phyloP scores from a whole-genome alignment of 139 green algal species.

The Pleodorina starrii region DNA sequence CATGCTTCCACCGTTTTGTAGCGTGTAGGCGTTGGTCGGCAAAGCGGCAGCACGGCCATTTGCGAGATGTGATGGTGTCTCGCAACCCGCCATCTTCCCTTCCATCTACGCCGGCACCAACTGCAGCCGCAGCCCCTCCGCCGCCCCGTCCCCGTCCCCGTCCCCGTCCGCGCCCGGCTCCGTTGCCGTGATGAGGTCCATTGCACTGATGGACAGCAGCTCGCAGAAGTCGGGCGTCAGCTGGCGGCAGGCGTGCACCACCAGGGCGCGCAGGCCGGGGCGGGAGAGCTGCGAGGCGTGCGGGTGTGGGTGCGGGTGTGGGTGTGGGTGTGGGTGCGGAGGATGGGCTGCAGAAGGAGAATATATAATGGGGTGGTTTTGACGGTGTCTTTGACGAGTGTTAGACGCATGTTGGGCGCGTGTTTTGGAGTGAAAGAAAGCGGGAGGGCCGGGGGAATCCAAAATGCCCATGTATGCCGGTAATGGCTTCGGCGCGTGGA shows the following conservation, averaged over 20 bases:
- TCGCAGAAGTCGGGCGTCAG: constrained; percentile 10
- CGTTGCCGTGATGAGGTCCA: constrained; percentile 27
- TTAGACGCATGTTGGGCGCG: background rate
- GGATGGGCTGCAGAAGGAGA: background rate
- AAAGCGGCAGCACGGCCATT: no score
- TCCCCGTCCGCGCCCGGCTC: no score
- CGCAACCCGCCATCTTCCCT: no score
- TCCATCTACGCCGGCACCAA: background rate
- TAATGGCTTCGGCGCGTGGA: background rate
- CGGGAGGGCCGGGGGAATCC: background rate
- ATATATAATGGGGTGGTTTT: background rate
- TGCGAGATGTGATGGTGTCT: no score
- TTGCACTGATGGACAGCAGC: constrained; percentile 26
- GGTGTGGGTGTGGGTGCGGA: background rate
- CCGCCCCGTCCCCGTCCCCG: background rate
- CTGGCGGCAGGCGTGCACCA: constrained; percentile 29
- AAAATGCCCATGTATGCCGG: background rate
- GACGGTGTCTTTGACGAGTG: background rate
- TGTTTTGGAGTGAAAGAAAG: background rate
- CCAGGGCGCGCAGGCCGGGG: background rate
- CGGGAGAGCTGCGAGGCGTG: constrained; percentile 25
- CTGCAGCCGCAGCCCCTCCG: background rate
- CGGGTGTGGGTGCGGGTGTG: background rate
- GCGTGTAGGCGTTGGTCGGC: no score
- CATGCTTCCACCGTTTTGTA: no score